A percentile compares a stretch with the other conserved stretches of the same genome.
phyloP scores from a whole-genome alignment of 306 rosid genomes.

The Heteromeles arbutifolia region DNA sequence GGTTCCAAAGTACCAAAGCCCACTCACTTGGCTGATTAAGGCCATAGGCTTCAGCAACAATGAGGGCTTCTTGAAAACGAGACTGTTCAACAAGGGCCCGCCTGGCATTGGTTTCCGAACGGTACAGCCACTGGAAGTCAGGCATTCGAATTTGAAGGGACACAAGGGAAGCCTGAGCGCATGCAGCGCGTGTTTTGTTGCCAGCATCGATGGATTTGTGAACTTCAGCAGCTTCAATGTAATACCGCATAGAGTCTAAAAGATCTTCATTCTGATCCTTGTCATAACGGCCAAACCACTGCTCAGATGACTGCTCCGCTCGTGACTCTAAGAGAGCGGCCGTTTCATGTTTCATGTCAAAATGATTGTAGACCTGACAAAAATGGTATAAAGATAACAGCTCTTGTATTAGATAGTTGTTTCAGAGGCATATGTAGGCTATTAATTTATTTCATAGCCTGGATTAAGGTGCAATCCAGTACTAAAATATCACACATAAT shows the following conservation, averaged over 20 bases:
- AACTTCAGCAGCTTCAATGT: constrained; percentile 97
- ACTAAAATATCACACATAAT: neutral
- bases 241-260: constrained; percentile 82
- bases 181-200: constrained; percentile 75
- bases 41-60: constrained; percentile 93
- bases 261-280: constrained; percentile 87
- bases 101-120: constrained; percentile 79
- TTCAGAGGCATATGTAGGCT: neutral
- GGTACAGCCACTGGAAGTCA: constrained; percentile 79
- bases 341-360: constrained; percentile 96
- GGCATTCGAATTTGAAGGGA: constrained; percentile 97
- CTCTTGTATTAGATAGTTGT: too few relatives aligned
- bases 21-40: constrained; percentile 96
- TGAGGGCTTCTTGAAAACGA: constrained; percentile 90
- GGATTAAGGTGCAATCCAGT: neutral
- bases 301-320: constrained; percentile 68
- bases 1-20: constrained; percentile 96
- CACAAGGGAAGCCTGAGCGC: constrained; percentile 93
- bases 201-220: constrained; percentile 95
- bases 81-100: constrained; percentile 89
- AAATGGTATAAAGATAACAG: constrained; percentile 2
- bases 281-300: constrained; percentile 72
- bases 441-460: neutral
- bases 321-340: constrained; percentile 87
- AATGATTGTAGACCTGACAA: constrained; percentile 82